Base-by-base conservation (phyloP, 371 early-diverging fungal species). In the Mucor circinelloides region DNA sequence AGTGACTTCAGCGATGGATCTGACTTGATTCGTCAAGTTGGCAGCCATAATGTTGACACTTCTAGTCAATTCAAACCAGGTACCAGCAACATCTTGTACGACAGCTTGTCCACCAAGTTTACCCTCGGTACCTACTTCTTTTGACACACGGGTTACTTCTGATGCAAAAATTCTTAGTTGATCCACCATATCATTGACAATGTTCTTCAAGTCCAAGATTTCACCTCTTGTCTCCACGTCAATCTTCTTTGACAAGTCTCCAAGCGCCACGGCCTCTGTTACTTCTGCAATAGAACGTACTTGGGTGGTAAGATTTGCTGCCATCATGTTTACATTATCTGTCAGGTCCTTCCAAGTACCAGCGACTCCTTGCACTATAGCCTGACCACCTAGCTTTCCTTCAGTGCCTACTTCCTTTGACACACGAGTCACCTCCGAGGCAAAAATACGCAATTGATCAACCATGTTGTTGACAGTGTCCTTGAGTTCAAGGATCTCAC, bases 321-420 rank as follows among this genome's bases (percentile, higher is more conserved):
- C 89, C 89, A 89, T 66, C 8, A 73, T 79, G 31, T 89, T 86
- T 58, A 86, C 86, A 61, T 83, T 88, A 38, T 82, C 81, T 0
- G 90, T 90, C 4, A 90, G 71, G 25, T 86, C 86, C 27, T 78
- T 79, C 90, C 90, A 90, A 0, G 85, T 87, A 25, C 90, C 90
- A 38, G 69, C 86, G 5, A 87, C 87, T 19, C 75, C 82, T 23
- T 82, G 73, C 0, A 89, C 89, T 0, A 42, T 30, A 6, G 81
- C 83, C 54, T 82, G 82, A 1, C 82, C 79, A 12, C 88, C 63
- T 17, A 78, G 54, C 82, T 79, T 77, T 42, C 85, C 86, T 30
- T 83, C 85, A 1, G 86, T 83, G 6, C 86, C 88, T 23, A 86
- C 88, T 60, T 74, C 76, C 5, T 31, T 36, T 4, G 80, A 70